These are phyloP conservation scores for Populus nigra DNA, from an alignment of 345 rosid genomes.

Conservation along the genomic window DNA sequence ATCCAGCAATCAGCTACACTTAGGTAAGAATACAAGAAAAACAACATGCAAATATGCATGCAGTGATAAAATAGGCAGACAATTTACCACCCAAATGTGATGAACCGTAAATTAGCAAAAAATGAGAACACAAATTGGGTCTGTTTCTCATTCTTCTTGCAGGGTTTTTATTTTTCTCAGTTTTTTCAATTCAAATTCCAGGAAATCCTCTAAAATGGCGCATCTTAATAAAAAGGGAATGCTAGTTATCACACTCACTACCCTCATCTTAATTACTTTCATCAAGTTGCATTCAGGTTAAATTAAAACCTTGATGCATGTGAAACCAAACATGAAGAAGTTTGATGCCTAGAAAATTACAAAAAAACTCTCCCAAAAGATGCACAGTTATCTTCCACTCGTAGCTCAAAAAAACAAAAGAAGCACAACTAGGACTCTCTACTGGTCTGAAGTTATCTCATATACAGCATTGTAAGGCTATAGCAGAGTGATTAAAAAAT, in stretches of 20 bases:
- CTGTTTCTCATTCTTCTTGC: background rate
- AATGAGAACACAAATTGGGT: background rate
- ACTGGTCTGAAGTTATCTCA: background rate
- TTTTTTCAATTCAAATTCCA: background rate
- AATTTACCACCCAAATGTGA: background rate
- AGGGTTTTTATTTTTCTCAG: background rate
- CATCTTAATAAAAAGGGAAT: background rate
- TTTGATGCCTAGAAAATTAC: background rate
- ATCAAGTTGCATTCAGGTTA: background rate
- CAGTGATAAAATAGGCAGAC: background rate
- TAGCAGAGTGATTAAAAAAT: background rate
- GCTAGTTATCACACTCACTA: background rate
- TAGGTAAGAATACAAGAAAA: slow-evolving; percentile 15
- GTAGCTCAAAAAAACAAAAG: background rate
- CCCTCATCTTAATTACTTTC: background rate
- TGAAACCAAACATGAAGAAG: background rate
- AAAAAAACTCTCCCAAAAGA: background rate
- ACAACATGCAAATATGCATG: background rate
- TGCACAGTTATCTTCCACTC: background rate
- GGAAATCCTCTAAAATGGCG: background rate
- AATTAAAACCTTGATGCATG: background rate
- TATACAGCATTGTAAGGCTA: too few species aligned
- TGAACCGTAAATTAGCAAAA: background rate
- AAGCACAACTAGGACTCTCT: background rate
- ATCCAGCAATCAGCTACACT: slow-evolving; percentile 33